These are phyloP conservation scores for Calocybe cyanea DNA, from an alignment of 768 basidiomycete species.

Conservation along the genomic window DNA sequence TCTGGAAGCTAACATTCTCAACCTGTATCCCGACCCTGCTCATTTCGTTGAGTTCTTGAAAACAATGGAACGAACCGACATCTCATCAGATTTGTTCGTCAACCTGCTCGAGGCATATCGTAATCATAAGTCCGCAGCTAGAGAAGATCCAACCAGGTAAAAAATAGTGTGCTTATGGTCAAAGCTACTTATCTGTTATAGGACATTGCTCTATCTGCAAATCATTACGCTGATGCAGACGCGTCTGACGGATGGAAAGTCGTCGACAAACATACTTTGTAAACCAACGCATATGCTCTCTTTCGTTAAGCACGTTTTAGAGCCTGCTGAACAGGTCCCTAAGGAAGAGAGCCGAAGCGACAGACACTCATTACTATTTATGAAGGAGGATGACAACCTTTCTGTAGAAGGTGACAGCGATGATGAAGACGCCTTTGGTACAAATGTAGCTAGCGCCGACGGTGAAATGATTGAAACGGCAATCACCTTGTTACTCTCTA, in stretches of 20 bases:
- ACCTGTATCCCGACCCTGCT: conserved; percentile 72
- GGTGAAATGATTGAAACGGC: conserved; percentile 75
- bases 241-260: conserved; percentile 51
- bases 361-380: conserved; percentile 29
- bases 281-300: conserved; percentile 73
- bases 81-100: conserved; percentile 73
- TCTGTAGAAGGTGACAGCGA: conserved; percentile 56
- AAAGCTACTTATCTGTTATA: conserved; percentile 20
- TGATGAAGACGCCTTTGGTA: conserved; percentile 39
- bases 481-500: conserved; percentile 74
- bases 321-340: conserved; percentile 25
- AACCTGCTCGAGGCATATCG: conserved; percentile 69
- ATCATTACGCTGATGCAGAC: conserved; percentile 80
- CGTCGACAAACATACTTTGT: conserved; percentile 51
- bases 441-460: conserved; percentile 38
- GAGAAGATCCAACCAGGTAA: conserved; percentile 52
- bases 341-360: neutral
- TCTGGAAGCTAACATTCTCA: conserved; percentile 54
- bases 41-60: conserved; percentile 68
- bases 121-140: conserved; percentile 30
- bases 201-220: conserved; percentile 72
- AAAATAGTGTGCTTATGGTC: conserved; percentile 5
- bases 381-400: conserved; percentile 33
- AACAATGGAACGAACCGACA: conserved; percentile 59
- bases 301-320: conserved; percentile 79